Conservation (phyloP, 78 protist species). For the Dictyostelium capitatum region DNA sequence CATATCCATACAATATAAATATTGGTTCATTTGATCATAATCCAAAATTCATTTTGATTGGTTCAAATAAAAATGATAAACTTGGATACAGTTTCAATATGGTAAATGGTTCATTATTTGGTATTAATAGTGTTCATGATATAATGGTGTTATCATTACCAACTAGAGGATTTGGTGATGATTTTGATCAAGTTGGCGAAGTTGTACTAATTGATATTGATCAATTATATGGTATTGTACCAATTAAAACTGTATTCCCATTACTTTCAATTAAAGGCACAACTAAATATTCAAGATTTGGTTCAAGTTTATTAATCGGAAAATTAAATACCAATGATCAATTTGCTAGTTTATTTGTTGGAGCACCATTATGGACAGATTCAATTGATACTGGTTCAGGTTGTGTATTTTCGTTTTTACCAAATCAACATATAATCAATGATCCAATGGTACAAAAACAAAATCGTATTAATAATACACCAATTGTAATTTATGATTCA, state of each 20-base stretch:
- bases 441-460: background rate
- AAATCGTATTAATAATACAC: background rate
- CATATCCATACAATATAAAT: background rate
- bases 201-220: constrained; percentile 23
- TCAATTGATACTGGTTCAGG: constrained; percentile 42
- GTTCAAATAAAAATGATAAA: constrained; percentile 39
- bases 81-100: constrained; percentile 39
- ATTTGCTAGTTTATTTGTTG: constrained; percentile 26
- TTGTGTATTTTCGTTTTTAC: constrained; percentile 14
- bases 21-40: background rate
- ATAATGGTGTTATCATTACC: constrained; percentile 19
- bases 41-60: constrained; percentile 21
- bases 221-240: background rate
- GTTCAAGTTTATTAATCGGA: constrained; percentile 28
- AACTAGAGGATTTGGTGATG: constrained; percentile 29
- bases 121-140: background rate
- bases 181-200: constrained; percentile 46
- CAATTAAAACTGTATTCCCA: background rate
- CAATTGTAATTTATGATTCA: background rate
- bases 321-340: background rate
- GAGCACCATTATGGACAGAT: constrained; percentile 72
- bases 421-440: background rate
- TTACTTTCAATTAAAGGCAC: constrained; percentile 12
- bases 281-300: constrained; percentile 29
- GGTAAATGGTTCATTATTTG: constrained; percentile 18